These are phyloP conservation scores for Sclerotinia nivalis DNA, from an alignment of 2,329 filamentous ascomycete genomes.

Conservation along the genomic window DNA sequence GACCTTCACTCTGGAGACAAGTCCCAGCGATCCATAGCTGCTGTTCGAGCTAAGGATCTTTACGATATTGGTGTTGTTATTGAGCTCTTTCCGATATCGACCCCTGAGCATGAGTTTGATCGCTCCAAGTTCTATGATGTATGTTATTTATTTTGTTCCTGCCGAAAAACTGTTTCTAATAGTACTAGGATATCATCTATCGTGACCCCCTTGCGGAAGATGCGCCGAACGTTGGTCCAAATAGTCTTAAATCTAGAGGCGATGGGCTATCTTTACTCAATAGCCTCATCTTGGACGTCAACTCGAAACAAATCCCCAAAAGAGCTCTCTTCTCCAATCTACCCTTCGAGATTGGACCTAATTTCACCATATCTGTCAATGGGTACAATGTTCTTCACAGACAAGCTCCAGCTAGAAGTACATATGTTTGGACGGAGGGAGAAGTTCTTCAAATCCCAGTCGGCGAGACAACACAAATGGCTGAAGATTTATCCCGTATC, in stretches of 20 bases:
- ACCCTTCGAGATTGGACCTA: constrained; percentile 84
- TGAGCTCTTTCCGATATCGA: constrained; percentile 88
- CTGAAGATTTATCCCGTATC: constrained; percentile 73
- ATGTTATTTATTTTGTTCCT: constrained; percentile 38
- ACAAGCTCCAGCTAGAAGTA: constrained; percentile 77
- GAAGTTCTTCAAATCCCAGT: constrained; percentile 79
- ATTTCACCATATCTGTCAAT: constrained; percentile 84
- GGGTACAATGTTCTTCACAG: constrained; percentile 88
- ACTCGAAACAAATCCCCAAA: constrained; percentile 84
- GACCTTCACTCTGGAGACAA: constrained; percentile 77
- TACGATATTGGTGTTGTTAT: constrained; percentile 92
- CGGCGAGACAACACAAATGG: constrained; percentile 71
- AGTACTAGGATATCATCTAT: constrained; percentile 80
- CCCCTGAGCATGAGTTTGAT: constrained; percentile 70
- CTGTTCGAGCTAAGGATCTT: constrained; percentile 87
- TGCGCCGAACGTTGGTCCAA: constrained; percentile 55
- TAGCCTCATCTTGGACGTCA: constrained; percentile 82
- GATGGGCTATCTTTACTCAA: constrained; percentile 78
- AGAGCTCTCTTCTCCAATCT: constrained; percentile 83
- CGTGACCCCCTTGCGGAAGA: constrained; percentile 72
- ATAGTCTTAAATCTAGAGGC: constrained; percentile 63
- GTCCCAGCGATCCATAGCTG: constrained; percentile 70
- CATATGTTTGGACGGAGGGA: constrained; percentile 85
- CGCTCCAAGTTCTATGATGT: constrained; percentile 89
- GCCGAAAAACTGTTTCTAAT: constrained; percentile 30